Base-by-base conservation (phyloP, 495 filamentous ascomycete genomes). In the Aspergillus hancockii region DNA sequence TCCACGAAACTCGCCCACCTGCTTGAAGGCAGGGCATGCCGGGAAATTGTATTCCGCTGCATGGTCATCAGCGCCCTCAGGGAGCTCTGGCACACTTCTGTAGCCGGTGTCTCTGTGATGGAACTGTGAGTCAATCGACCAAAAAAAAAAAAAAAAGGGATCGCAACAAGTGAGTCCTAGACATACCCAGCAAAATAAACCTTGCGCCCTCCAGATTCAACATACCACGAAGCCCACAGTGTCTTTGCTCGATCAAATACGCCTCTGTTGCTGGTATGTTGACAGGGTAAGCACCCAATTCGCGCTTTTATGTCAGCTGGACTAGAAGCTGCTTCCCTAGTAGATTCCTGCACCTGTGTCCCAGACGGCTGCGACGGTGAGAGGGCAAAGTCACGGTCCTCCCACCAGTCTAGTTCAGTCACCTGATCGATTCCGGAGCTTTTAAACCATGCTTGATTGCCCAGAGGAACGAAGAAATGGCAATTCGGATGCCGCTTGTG, bases 361-460 rank as follows among this genome's bases (percentile, higher is more conserved):
- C 22, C 52, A 13, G 68, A 43, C 28, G 52, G 8, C 13, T 63
- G 36, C 14, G 67, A 62, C 0, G 81, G 80, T 32, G 81, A 81
- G 46, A 97, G 67, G 0, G 76, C 84, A 19, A 97, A 69, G 52
- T 93, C 87, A 10, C 85, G 82, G 58, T 90, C 85, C 62, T 96
- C 89, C 93, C 94, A 97, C 94, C 94, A 98, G 67, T 98, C 94
- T 68, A 97, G 68, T 74, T 97, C 93, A 2, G 90, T 93, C 41
- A 94, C 86, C 36, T 88, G 88, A 0, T 79, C 32, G 46, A 97
- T 81, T 1, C 89, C 90, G 30, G 77, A 80, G 3, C 72, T 58
- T 47, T 74, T 73, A 71, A 98, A 97, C 94, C 94, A 98, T 51
- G 84, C 71, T 74, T 90, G 90, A 55, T 94, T 87, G n/a, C 93